Conservation (phyloP, 306 rosid genomes). For the Malus fusca region DNA sequence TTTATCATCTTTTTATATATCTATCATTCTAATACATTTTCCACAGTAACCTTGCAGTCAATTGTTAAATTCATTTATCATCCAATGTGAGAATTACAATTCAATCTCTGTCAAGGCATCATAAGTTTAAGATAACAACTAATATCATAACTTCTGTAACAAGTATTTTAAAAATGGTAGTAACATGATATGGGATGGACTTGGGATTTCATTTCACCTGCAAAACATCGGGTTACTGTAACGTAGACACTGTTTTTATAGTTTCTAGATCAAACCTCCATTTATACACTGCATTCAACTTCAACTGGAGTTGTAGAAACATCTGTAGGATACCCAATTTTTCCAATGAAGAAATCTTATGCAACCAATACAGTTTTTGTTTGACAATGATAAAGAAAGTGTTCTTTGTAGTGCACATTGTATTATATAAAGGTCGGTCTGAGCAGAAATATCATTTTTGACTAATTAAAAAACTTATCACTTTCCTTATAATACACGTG, state of each 20-base stretch:
- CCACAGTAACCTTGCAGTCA: background rate
- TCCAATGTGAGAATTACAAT: background rate
- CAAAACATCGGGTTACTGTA: background rate
- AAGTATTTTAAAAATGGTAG: background rate
- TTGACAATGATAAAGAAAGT: background rate
- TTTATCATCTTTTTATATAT: conserved; percentile 3
- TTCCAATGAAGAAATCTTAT: background rate
- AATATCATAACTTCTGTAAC: background rate
- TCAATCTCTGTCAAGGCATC: background rate
- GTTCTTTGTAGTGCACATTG: background rate
- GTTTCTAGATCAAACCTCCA: background rate
- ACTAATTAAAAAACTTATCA: background rate
- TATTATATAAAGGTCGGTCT: background rate
- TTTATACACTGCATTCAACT: background rate
- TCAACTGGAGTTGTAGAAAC: background rate
- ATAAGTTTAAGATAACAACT: background rate
- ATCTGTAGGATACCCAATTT: background rate
- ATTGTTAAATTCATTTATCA: background rate
- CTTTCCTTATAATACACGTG: background rate
- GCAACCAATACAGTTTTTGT: background rate
- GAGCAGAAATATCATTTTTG: background rate
- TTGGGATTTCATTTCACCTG: background rate
- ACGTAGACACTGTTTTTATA: background rate
- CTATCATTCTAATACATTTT: background rate
- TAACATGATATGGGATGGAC: background rate